phyloP scores from a whole-genome alignment of 257 asterid genomes.

The Petunia axillaris region DNA sequence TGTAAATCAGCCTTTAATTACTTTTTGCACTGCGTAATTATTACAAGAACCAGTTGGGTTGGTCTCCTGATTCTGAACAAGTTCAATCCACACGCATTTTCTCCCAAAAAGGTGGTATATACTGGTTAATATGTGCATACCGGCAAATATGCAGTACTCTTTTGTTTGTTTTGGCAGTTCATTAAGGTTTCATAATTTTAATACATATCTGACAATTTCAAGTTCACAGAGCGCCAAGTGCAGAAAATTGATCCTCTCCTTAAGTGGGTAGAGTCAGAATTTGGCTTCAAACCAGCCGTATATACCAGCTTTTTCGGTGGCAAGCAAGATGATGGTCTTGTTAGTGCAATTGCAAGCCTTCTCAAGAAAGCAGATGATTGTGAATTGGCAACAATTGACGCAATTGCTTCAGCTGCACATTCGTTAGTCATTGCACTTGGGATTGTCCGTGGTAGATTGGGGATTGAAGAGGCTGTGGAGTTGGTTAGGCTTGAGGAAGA shows the following conservation, averaged over 20 bases:
- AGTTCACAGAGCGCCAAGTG: slow-evolving; percentile 72
- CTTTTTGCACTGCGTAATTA: neutral
- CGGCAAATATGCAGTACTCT: neutral
- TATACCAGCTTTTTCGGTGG: slow-evolving; percentile 87
- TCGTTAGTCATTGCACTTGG: slow-evolving; percentile 81
- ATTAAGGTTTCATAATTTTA: neutral
- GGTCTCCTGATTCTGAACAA: neutral
- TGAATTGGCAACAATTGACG: slow-evolving; percentile 84
- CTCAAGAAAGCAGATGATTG: slow-evolving; percentile 68
- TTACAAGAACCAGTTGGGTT: neutral
- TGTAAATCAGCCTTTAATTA: neutral
- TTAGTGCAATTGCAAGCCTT: slow-evolving; percentile 57
- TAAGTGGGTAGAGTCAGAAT: slow-evolving; percentile 85
- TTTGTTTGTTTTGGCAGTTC: neutral
- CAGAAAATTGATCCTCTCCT: slow-evolving; percentile 79
- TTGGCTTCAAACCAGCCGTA: slow-evolving; percentile 69
- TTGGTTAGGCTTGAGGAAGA: slow-evolving; percentile 94
- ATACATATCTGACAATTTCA: neutral
- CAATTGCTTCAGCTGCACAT: slow-evolving; percentile 88
- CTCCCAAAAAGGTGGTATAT: too few relatives aligned
- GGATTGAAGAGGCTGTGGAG: slow-evolving; percentile 81
- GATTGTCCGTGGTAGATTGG: slow-evolving; percentile 59
- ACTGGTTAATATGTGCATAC: neutral
- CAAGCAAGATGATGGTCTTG: slow-evolving; percentile 74
- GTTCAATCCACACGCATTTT: neutral